phyloP scores from a whole-genome alignment of 768 basidiomycete genomes.

The Pluteus cervinus region DNA sequence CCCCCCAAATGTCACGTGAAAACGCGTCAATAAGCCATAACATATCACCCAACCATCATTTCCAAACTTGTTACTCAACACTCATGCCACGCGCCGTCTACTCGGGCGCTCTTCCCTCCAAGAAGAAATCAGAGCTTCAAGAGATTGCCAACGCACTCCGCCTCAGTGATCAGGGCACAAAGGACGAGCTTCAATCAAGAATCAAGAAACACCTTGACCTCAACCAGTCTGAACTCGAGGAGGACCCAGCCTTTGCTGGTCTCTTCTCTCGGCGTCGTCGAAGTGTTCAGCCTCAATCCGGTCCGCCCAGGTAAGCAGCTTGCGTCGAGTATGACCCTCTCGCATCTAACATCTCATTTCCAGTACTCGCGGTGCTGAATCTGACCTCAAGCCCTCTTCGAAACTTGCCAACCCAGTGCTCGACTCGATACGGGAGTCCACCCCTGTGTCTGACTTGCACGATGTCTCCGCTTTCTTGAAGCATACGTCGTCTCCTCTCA shows the following conservation, averaged over 20 bases:
- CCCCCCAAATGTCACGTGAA: slow-evolving; percentile 22
- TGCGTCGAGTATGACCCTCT: too few species aligned
- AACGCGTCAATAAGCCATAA: slow-evolving; percentile 18
- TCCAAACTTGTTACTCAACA: slow-evolving; percentile 23
- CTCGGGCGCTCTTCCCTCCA: slow-evolving; percentile 50
- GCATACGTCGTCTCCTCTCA: too few species aligned
- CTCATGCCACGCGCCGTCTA: slow-evolving; percentile 39
- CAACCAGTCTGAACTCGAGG: slow-evolving; percentile 48
- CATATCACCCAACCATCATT: too few species aligned
- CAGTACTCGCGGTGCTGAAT: slow-evolving; percentile 12
- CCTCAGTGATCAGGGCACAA: slow-evolving; percentile 51
- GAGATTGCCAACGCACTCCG: slow-evolving; percentile 50
- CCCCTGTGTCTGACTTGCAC: slow-evolving; percentile 43
- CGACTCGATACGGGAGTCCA: slow-evolving; percentile 38
- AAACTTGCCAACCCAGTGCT: slow-evolving; percentile 23
- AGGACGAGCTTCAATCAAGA: slow-evolving; percentile 54
- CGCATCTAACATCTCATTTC: too few species aligned
- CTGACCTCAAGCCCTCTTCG: slow-evolving; percentile 13
- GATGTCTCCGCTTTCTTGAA: slow-evolving; percentile 51
- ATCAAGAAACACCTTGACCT: slow-evolving; percentile 59
- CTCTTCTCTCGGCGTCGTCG: slow-evolving; percentile 41
- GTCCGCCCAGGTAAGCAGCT: slow-evolving; percentile 10
- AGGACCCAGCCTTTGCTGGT: slow-evolving; percentile 51
- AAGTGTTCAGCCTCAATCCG: slow-evolving; percentile 32
- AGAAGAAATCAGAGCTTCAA: slow-evolving; percentile 66